These are phyloP conservation scores for Solanum paucissectum DNA, from an alignment of 257 asterid species.

Conservation along the genomic window DNA sequence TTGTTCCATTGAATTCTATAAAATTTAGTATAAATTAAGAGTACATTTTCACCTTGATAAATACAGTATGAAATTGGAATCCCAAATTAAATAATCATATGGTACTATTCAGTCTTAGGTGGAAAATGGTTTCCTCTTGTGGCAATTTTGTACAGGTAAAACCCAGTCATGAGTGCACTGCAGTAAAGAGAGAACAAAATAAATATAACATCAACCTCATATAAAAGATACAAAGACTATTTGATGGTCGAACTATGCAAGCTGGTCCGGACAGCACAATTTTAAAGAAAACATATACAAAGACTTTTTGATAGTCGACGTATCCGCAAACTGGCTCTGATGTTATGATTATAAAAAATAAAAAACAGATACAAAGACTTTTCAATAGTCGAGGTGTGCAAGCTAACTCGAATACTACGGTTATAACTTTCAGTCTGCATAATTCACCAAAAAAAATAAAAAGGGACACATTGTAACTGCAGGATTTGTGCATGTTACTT, in stretches of 20 bases:
- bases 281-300: background rate
- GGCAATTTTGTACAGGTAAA: slow-evolving; percentile 65
- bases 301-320: background rate
- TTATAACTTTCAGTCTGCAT: background rate
- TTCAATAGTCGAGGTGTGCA: background rate
- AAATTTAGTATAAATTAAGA: background rate
- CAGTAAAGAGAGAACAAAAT: slow-evolving; percentile 6
- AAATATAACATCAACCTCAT: background rate
- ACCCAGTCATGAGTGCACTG: slow-evolving; percentile 66
- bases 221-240: background rate
- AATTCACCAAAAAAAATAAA: background rate
- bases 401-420: background rate
- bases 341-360: background rate
- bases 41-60: background rate
- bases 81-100: background rate
- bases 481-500: background rate
- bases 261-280: accelerated
- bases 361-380: background rate
- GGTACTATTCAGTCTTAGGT: slow-evolving; percentile 44
- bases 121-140: slow-evolving; percentile 78
- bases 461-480: background rate
- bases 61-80: background rate
- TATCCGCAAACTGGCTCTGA: background rate
- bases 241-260: background rate
- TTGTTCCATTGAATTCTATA: background rate